Evolutionary conservation across 495 filamentous ascomycete genomes (phyloP), one percentile per base, ranked within the genome.

Genomic region (Tricharina praecox): DNA sequence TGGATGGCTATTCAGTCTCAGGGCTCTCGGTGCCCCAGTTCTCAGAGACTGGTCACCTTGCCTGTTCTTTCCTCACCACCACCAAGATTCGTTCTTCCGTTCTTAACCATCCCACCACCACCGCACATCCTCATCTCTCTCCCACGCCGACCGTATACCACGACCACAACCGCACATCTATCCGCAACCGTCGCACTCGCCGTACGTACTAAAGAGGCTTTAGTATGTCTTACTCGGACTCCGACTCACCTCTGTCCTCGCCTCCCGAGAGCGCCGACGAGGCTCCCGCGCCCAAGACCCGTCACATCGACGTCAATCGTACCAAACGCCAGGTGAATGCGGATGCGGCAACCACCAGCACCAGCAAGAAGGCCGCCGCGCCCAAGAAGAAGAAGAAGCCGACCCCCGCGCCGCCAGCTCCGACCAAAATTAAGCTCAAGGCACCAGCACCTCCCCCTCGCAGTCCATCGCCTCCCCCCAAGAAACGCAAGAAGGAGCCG

Each of bases 401-500:
- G 40, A 64, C 67, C 54, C 15, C 41, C n/a, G 8, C 41, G 26
- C 13, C 13, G 37, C 13, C 37, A 16, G 3, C 41, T n/a, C 9
- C 30, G n/a, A 47, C 45, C 15, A 48, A 48, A 39, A 46, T 33
- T 26, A 46, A 46, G 23, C 15, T 21, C 18, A 48, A 48, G 19
- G 33, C 45, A 11, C 45, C 45, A 37, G 23, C 35, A 11, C 40
- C 26, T 13, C 40, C 40, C 13, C 10, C 46, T 20, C 49, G 30
- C 28, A 53, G 47, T 37, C 73, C 79, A 53, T 79, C 81, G 42
- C 80, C 82, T 24, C 69, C 77, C 49, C 80, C 79, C 50, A 79
- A 67, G 60, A 67, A 78, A 67, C 71, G 85, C 53, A 75, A 77
- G 43, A 77, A 83, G 23, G 88, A 85, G 55, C 87, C 87, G 58